These are phyloP conservation scores for Diaporthe citrichinensis DNA, from an alignment of 2,329 filamentous ascomycete species.

Conservation along the genomic window DNA sequence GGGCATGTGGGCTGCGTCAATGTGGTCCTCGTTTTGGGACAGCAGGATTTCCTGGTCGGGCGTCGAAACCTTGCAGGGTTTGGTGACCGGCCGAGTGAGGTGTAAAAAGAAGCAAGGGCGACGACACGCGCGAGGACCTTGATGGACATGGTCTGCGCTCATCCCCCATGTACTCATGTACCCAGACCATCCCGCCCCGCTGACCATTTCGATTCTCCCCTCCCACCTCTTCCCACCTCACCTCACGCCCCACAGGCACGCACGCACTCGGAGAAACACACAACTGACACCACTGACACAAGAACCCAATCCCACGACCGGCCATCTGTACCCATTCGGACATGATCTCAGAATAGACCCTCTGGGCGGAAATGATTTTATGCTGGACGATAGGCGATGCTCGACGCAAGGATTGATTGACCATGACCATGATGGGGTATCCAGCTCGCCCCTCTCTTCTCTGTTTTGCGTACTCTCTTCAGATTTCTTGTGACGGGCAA, in stretches of 20 bases:
- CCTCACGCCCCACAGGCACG: neutral
- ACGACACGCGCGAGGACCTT: conserved; percentile 1
- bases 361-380: neutral
- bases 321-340: neutral
- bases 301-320: neutral
- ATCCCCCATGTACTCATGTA: neutral
- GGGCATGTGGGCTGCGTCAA: conserved; percentile 17
- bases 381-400: neutral
- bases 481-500: neutral
- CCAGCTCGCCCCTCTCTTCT: neutral
- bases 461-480: neutral
- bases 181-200: conserved; percentile 4
- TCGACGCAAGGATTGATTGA: neutral
- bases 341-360: neutral
- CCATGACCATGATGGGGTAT: neutral
- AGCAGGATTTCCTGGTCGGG: conserved; percentile 5
- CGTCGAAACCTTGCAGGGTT: neutral
- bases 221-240: neutral
- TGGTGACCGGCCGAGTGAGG: conserved; percentile 1
- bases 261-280: neutral
- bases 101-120: conserved; percentile 16
- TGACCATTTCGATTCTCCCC: neutral
- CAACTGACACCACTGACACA: conserved; percentile 13
- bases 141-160: conserved; percentile 19
- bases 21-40: conserved; percentile 2